Evolutionary conservation across 345 rosid species (phyloP).

Genomic region (Schrenkiella parvula): DNA sequence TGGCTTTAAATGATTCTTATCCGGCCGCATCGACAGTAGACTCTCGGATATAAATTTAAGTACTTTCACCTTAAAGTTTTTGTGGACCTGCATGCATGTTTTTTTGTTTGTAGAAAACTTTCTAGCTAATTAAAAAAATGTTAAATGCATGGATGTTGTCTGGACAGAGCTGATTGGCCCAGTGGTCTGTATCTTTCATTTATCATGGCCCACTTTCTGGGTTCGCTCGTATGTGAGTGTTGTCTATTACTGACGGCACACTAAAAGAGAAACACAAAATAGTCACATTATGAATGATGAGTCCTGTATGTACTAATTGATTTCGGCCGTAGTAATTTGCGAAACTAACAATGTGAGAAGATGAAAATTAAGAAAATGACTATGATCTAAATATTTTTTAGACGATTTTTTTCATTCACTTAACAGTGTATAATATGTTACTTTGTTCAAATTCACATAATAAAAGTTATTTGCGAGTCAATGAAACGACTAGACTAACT

Average conservation of each 20-base stretch:
- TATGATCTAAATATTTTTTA: neutral
- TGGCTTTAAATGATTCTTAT: too few relatives aligned
- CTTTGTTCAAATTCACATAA: too few relatives aligned
- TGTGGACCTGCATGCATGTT: neutral
- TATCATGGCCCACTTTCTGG: neutral
- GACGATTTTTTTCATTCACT: neutral
- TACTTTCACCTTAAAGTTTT: neutral
- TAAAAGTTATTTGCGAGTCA: neutral
- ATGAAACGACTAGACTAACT: slow-evolving; percentile 13
- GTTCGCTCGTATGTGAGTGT: too few relatives aligned
- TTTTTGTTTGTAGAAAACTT: neutral
- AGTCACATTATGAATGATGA: neutral
- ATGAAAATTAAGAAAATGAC: neutral
- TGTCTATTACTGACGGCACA: neutral
- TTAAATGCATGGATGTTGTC: neutral
- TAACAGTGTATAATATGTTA: neutral
- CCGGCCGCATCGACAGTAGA: too few relatives aligned
- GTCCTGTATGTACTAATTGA: neutral
- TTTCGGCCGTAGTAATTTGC: neutral
- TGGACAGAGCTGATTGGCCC: neutral
- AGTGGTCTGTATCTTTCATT: neutral
- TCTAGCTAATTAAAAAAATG: neutral
- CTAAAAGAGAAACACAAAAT: neutral
- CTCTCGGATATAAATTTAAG: neutral
- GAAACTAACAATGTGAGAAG: too few relatives aligned